Evolutionary conservation across 345 rosid genomes (phyloP), one percentile per base, ranked within the genome.

Genomic region (Hevea brasiliensis): DNA sequence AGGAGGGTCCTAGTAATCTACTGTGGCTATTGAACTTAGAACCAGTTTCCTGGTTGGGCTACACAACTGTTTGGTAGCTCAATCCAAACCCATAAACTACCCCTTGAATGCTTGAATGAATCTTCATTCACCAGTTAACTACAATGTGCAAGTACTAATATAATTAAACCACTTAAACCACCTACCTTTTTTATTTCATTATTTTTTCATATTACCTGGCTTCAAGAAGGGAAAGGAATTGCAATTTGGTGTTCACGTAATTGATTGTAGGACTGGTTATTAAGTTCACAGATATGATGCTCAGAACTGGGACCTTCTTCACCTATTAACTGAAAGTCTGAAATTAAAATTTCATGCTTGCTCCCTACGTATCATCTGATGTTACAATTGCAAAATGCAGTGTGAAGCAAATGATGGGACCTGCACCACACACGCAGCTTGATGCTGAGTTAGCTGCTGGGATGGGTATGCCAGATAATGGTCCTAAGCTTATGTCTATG

Each of bases 401-500:
- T 29, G 74, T 87, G 76, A 94, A 92, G 88, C 81, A 73, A 57
- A 85, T 94, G 98, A 70, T 67, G 26, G 95, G 97, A 67, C 87
- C 86, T 35, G 94, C 94, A 20, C 98, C 98, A 15, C 98, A 94
- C 72, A 81, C 95, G 12, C 98, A 94, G 76, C 93, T 94, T 7
- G 97, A 94, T 80, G 98, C 98, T 9, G 98, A 92, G 17, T 85
- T 91, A 73, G 99, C 99, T 10, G 92, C 80, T 68, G 99, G 98
- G 80, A 92, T 88, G 99, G 99, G 98, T 35, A 87, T 84, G 90
- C 99, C 99, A 0, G 97, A 95, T 72, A 92, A 90, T 84, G 98
- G 98, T 23, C 89, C 91, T 13, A 88, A 87, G 80, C 87, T 94
- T 68, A 88, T 88, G 92, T 66, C 88, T 0, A 51, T 75, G 56